phyloP scores from a whole-genome alignment of 2,329 filamentous ascomycete genomes.

The Emmonsiellopsis sp. region DNA sequence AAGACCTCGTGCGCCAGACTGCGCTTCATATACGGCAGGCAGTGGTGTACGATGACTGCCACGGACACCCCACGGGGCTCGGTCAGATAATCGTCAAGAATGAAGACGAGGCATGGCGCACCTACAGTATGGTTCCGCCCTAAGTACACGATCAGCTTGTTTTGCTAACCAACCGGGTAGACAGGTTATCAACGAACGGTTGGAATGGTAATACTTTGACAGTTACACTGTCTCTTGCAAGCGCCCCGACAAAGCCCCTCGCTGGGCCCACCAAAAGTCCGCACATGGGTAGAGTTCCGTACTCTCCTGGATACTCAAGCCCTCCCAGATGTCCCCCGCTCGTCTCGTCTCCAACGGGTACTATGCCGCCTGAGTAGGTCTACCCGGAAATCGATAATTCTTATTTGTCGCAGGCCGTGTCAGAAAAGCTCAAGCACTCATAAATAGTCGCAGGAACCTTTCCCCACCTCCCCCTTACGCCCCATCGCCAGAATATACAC shows the following conservation, averaged over 20 bases:
- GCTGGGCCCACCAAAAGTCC: conserved; percentile 34
- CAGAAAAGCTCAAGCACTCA: conserved; percentile 4
- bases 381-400: not conserved
- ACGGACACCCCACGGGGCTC: conserved; percentile 33
- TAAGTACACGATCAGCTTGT: not conserved
- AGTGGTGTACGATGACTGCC: conserved; percentile 34
- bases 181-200: conserved; percentile 31
- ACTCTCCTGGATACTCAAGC: conserved; percentile 21
- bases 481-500: conserved; percentile 10
- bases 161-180: conserved; percentile 15
- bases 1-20: conserved; percentile 35
- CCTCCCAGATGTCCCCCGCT: conserved; percentile 21
- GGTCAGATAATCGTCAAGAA: conserved; percentile 38
- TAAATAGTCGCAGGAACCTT: conserved; percentile 5
- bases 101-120: conserved; percentile 35
- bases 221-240: conserved; percentile 32
- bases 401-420: not conserved
- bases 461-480: conserved; percentile 9
- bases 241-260: conserved; percentile 31
- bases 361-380: conserved; percentile 29
- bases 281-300: conserved; percentile 18
- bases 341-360: conserved; percentile 23
- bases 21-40: conserved; percentile 35
- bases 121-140: conserved; percentile 24
- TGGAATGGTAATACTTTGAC: conserved; percentile 36